Conservation (phyloP, 768 basidiomycete species). For the Russula sp. region DNA sequence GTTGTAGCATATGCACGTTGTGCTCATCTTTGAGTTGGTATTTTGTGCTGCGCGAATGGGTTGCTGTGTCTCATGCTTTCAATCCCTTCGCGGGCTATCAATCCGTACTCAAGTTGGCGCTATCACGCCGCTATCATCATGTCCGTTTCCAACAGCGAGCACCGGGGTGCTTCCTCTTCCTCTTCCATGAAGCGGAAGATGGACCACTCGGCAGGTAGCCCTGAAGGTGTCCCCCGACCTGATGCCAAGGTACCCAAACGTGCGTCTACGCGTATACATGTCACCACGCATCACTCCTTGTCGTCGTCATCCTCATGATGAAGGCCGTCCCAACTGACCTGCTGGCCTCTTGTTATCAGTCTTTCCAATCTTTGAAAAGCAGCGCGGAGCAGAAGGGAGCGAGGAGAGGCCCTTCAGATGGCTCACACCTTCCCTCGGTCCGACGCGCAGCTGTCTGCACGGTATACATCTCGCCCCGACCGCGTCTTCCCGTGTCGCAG, state of each 20-base stretch:
- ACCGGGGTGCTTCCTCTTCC: background rate
- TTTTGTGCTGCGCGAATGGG: background rate
- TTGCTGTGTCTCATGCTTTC: background rate
- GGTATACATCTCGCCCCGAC: constrained; percentile 35
- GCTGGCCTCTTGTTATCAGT: constrained; percentile 17
- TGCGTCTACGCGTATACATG: background rate
- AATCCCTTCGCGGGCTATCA: background rate
- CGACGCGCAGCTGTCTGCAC: constrained; percentile 31
- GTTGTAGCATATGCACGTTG: constrained; percentile 9
- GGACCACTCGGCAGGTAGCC: background rate
- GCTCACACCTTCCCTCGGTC: constrained; percentile 29
- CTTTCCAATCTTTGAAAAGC: constrained; percentile 26
- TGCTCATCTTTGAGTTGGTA: constrained; percentile 1
- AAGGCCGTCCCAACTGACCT: background rate
- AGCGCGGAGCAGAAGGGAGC: background rate
- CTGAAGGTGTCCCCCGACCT: background rate
- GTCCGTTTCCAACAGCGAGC: background rate
- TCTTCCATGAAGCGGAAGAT: constrained; percentile 6
- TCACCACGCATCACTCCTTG: background rate
- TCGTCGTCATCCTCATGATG: no score
- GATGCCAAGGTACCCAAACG: constrained; percentile 9
- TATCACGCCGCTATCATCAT: background rate
- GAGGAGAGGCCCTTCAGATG: constrained; percentile 25
- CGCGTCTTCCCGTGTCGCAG: constrained; percentile 52
- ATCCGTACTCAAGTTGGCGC: background rate